Evolutionary conservation across 371 early-diverging fungal genomes (phyloP).

Genomic region (Saksenaea oblongispora): DNA sequence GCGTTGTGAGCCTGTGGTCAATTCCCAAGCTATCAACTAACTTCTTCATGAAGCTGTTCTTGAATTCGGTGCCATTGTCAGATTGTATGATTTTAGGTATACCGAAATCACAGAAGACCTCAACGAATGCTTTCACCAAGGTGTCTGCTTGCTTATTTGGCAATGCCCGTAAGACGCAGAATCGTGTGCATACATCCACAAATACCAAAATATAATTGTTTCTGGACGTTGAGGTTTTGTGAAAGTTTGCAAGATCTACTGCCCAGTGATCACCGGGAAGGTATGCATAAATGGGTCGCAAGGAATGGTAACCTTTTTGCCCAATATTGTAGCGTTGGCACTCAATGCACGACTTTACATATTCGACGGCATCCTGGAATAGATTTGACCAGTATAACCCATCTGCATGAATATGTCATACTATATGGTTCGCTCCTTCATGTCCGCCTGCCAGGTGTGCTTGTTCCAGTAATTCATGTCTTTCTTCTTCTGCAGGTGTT

Average conservation of each 20-base stretch:
- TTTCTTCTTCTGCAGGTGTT: slow-evolving; percentile 5
- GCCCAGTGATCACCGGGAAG: slow-evolving; percentile 25
- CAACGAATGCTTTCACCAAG: slow-evolving; percentile 12
- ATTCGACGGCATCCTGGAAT: slow-evolving; percentile 14
- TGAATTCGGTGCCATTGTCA: slow-evolving; percentile 29
- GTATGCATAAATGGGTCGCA: slow-evolving; percentile 15
- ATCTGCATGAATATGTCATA: slow-evolving; percentile 8
- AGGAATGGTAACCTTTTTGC: slow-evolving; percentile 18
- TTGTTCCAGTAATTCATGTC: slow-evolving; percentile 10
- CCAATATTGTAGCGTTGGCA: slow-evolving; percentile 16
- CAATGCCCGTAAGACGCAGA: slow-evolving; percentile 18
- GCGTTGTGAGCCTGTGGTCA: slow-evolving; percentile 15
- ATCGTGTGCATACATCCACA: slow-evolving; percentile 23
- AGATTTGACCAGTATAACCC: slow-evolving; percentile 23
- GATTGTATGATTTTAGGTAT: slow-evolving; percentile 22
- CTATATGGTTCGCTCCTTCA: slow-evolving; percentile 15
- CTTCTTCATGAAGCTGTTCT: slow-evolving; percentile 4
- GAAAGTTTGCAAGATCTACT: slow-evolving; percentile 27
- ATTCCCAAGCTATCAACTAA: slow-evolving; percentile 12
- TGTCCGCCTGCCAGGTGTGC: slow-evolving; percentile 18
- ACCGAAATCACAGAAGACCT: slow-evolving; percentile 22
- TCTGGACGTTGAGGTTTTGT: slow-evolving; percentile 6
- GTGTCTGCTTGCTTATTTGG: slow-evolving; percentile 15
- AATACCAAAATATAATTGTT: slow-evolving; percentile 20
- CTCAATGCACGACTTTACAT: slow-evolving; percentile 11